Conservation (phyloP, 225 moss, liverwort and hornwort genomes). For the Physcomitrium patens region DNA sequence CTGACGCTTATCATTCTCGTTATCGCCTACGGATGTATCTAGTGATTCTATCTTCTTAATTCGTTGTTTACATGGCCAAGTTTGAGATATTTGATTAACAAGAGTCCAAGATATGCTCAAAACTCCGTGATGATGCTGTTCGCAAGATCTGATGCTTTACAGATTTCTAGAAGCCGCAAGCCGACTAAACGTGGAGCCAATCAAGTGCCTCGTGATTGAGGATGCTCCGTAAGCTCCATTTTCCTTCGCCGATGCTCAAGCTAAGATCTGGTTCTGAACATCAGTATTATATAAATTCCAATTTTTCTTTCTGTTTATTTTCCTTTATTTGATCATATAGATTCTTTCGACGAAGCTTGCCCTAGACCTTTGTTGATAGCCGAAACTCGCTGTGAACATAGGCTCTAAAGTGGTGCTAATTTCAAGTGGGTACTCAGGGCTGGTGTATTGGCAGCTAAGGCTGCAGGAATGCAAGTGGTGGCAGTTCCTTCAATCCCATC, state of each 20-base stretch:
- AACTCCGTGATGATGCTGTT: neutral
- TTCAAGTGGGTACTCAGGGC: slow-evolving; percentile 42
- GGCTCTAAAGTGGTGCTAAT: neutral
- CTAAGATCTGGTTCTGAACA: neutral
- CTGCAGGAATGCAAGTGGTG: slow-evolving; percentile 90
- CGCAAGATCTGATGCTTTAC: slow-evolving; percentile 25
- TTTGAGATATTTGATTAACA: slow-evolving; percentile 1
- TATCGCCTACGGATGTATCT: neutral
- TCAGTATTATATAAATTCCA: neutral
- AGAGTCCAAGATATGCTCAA: neutral
- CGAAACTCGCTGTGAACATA: neutral
- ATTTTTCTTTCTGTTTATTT: neutral
- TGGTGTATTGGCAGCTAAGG: slow-evolving; percentile 83
- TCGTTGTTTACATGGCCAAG: neutral
- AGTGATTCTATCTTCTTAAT: neutral
- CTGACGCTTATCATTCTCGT: too few species aligned
- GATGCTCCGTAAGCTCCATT: slow-evolving; percentile 74
- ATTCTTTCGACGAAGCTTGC: neutral
- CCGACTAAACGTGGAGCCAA: slow-evolving; percentile 69
- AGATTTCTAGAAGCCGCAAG: slow-evolving; percentile 88
- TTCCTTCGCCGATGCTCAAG: neutral
- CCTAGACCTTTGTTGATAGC: neutral
- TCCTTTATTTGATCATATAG: neutral
- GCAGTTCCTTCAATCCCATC: slow-evolving; percentile 78
- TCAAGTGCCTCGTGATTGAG: slow-evolving; percentile 81